Conservation (phyloP, 2,329 filamentous ascomycete species). For the Biscogniauxia sp. region DNA sequence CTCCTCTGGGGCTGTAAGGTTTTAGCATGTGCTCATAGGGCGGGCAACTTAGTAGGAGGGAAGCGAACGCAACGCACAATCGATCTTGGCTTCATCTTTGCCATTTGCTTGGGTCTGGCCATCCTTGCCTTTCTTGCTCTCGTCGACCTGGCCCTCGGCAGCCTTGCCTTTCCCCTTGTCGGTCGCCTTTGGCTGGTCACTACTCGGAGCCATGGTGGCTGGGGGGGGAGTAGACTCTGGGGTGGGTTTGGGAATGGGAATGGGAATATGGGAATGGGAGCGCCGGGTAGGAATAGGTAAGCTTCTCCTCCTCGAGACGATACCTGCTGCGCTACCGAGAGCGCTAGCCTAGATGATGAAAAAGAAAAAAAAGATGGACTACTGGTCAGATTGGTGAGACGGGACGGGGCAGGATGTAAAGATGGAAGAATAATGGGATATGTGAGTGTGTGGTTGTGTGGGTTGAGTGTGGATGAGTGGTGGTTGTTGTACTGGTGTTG, state of each 20-base stretch:
- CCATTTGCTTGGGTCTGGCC: constrained; percentile 69
- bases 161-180: constrained; percentile 98
- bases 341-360: background rate
- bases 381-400: background rate
- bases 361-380: background rate
- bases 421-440: background rate
- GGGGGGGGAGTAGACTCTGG: constrained; percentile 20
- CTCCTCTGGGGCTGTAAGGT: constrained; percentile 64
- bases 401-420: too few relatives aligned
- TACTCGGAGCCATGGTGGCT: constrained; percentile 84
- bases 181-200: constrained; percentile 76
- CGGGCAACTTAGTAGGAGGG: constrained; percentile 8
- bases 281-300: background rate
- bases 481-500: background rate
- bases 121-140: constrained; percentile 63
- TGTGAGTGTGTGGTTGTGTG: too few relatives aligned
- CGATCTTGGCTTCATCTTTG: constrained; percentile 66
- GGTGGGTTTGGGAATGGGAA: constrained; percentile 8
- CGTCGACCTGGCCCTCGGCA: constrained; percentile 61
- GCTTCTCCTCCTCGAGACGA: background rate
- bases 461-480: too few relatives aligned
- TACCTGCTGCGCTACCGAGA: background rate
- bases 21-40: constrained; percentile 34
- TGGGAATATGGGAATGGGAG: background rate
- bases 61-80: constrained; percentile 34